Conservation (phyloP, 2,329 filamentous ascomycete species). For the Fusarium sp. region DNA sequence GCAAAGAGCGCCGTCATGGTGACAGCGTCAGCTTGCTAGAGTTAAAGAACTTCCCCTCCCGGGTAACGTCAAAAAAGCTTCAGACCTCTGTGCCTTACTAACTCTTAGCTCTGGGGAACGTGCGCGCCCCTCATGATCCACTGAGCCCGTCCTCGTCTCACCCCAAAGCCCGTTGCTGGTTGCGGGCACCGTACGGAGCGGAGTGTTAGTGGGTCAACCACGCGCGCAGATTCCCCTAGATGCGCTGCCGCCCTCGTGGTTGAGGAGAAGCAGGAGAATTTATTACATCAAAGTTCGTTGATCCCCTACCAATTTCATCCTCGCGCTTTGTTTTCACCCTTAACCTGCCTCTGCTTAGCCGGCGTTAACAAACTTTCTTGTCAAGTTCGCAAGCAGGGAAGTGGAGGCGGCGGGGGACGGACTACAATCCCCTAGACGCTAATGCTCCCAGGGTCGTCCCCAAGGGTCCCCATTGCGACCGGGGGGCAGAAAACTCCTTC, state of each 20-base stretch:
- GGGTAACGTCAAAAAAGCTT: constrained; percentile 11
- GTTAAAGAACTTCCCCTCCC: constrained; percentile 3
- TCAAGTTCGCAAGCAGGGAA: constrained; percentile 19
- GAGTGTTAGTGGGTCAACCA: constrained; percentile 2
- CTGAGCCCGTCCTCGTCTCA: constrained; percentile 21
- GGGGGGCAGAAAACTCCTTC: constrained; percentile 37
- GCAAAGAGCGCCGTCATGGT: constrained; percentile 40
- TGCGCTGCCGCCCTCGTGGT: neutral
- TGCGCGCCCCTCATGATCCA: constrained; percentile 18
- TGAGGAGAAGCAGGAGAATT: neutral
- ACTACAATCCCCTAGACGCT: constrained; percentile 41
- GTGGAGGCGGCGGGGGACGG: constrained; percentile 41
- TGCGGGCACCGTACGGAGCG: constrained; percentile 15
- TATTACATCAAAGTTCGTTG: neutral
- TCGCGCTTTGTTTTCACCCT: neutral
- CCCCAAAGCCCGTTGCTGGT: constrained; percentile 20
- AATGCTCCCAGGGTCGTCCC: constrained; percentile 44
- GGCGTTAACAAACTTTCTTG: constrained; percentile 13
- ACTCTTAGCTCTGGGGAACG: constrained; percentile 33
- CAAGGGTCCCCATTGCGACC: constrained; percentile 50
- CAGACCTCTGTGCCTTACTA: constrained; percentile 25
- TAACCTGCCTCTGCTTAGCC: constrained; percentile 1
- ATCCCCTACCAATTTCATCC: neutral
- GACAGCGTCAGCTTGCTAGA: constrained; percentile 17
- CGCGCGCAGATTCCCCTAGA: neutral